Conservation (phyloP, 768 basidiomycete genomes). For the Leccinum fibrillosum region DNA sequence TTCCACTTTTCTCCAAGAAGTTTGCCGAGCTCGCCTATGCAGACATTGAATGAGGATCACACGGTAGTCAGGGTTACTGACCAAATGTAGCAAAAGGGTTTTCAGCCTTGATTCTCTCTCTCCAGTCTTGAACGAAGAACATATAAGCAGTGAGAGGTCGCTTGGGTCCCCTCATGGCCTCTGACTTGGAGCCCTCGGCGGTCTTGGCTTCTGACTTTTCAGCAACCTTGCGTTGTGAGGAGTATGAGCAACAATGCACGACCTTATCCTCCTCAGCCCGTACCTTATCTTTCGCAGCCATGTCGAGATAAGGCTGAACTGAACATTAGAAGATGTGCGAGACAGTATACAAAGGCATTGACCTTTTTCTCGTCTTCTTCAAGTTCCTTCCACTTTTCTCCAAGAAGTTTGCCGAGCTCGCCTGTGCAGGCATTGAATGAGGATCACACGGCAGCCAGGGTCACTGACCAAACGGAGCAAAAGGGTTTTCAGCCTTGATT, state of each 20-base stretch:
- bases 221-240: conserved; percentile 65
- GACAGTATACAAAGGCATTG: conserved; percentile 9
- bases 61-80: conserved; percentile 31
- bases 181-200: conserved; percentile 70
- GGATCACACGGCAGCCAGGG: conserved; percentile 1
- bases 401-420: conserved; percentile 92
- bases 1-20: conserved; percentile 97
- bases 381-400: conserved; percentile 96
- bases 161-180: conserved; percentile 67
- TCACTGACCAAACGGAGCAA: conserved; percentile 80
- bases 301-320: conserved; percentile 79
- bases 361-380: conserved; percentile 91
- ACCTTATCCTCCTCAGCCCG: conserved; percentile 65
- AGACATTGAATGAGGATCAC: conserved; percentile 1
- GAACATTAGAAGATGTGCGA: conserved; percentile 4
- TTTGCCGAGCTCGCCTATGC: conserved; percentile 86
- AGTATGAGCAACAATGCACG: not conserved
- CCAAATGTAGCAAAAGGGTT: conserved; percentile 95
- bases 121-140: conserved; percentile 98
- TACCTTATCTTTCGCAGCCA: conserved; percentile 83
- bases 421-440: conserved; percentile 41
- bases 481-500: conserved; percentile 95
- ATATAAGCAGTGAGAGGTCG: conserved; percentile 95
- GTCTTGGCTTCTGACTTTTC: conserved; percentile 56
- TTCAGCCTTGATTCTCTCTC: conserved; percentile 92